phyloP scores from a whole-genome alignment of 1,284 basidiomycete species.

The Cutaneotrichosporon cutaneum region DNA sequence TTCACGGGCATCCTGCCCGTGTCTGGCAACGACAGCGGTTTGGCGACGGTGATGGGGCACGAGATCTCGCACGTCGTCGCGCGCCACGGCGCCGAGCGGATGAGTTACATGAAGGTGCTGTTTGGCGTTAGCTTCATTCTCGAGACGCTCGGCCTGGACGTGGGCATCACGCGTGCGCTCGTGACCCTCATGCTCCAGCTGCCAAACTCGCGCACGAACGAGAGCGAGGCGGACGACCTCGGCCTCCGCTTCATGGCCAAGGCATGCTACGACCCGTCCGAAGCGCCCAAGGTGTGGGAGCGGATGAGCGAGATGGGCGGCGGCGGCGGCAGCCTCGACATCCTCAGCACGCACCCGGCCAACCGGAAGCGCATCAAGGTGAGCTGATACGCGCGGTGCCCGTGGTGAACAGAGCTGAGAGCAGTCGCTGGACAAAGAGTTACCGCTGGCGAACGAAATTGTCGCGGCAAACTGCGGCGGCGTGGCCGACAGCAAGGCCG shows the following conservation, averaged over 20 bases:
- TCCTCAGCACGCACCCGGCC: conserved; percentile 68
- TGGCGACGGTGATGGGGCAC: conserved; percentile 84
- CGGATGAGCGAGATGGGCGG: conserved; percentile 58
- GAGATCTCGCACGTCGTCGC: conserved; percentile 76
- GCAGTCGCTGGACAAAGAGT: conserved; percentile 11
- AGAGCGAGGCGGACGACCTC: conserved; percentile 78
- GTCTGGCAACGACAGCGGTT: conserved; percentile 71
- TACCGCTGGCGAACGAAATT: conserved; percentile 4
- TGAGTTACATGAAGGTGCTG: conserved; percentile 61
- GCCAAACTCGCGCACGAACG: conserved; percentile 78
- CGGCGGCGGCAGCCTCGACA: conserved; percentile 42
- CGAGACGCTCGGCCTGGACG: conserved; percentile 63
- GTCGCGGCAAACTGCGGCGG: conserved; percentile 1
- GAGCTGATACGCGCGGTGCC: conserved; percentile 30
- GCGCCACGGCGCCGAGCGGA: conserved; percentile 29
- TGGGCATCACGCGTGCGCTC: conserved; percentile 55
- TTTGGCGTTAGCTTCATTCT: conserved; percentile 59
- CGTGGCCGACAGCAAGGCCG: background rate
- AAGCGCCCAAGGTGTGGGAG: conserved; percentile 70
- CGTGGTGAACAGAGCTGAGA: conserved; percentile 8
- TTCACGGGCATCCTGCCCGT: conserved; percentile 87
- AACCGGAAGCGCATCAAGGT: conserved; percentile 69
- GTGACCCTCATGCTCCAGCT: conserved; percentile 58
- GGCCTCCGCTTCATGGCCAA: conserved; percentile 67
- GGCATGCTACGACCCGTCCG: conserved; percentile 51